Base-by-base conservation (phyloP, 176 grass and related monocot genomes). In the Carex myosuroides region DNA sequence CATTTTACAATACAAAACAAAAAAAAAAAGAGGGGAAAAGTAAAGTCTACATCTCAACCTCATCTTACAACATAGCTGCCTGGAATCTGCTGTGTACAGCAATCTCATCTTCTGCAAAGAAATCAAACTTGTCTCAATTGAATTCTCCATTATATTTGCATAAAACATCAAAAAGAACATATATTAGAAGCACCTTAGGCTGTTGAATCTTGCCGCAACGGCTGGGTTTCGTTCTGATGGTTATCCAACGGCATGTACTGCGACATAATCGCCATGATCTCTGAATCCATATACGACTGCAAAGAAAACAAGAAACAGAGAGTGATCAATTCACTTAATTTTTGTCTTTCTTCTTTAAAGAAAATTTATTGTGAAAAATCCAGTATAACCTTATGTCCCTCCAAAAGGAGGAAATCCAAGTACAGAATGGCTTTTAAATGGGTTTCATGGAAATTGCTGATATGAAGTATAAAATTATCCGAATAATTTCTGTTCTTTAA, bases 261-360 rank as follows among this genome's bases (percentile, higher is more conserved):
- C 1, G 97, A 94, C 97, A 99, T 99, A 83, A 99, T 99, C 35
- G 97, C 88, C 96, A 95, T 95, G 86, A 99, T 88, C 91, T 99
- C 93, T 26, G 97, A 92, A 86, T 99, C 97, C 97, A 99, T 99
- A 86, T 99, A 96, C 59, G 93, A 94, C 96, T 99, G 16, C 50
- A 86, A 82, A 56, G n/a, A 44, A 42, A 56, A 17, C 46, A 59
- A 3, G 30, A 1, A 26, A 4, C 32, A 21, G 10, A 53, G 59
- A 69, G 6, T 46, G 29, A 85, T 84, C 12, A 13, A 8, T 57
- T 3, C n/a, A 33, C 57, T 58, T 80, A 7, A 9, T 20, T 83
- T 1, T 65, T 30, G 21, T 56, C 44, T 81, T 0, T 14, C 21
- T 58, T 39, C 0, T 1, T 6, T 81, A 13, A 58, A 12, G 13